Evolutionary conservation across 2,329 filamentous ascomycete genomes (phyloP), one percentile per base, ranked within the genome.

Genomic region (Colletotrichum filicis): DNA sequence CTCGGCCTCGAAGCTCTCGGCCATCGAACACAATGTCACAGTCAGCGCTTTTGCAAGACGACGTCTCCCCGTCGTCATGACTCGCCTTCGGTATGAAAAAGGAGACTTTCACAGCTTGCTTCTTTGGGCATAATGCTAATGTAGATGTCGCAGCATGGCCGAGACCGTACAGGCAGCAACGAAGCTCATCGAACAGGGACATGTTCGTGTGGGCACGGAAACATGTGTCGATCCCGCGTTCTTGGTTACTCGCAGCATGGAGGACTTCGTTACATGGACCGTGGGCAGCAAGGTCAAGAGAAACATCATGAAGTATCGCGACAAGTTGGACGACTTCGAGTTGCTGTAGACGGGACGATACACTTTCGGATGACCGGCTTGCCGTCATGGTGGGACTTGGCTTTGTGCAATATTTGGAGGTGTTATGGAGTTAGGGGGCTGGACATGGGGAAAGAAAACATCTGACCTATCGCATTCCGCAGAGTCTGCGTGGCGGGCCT

Each of bases 241-340:
- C 79, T 83, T 98, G 66, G 95, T 98, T 8, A 97, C 94, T 49
- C 88, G 95, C 76, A 94, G 91, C 74, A 94, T 97, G 89, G 96
- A 98, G 84, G 96, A 98, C 84, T 98, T 97, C 81, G 93, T 98
- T 22, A 98, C 96, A 0, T 98, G 96, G 96, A 93, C 96, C 11
- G 94, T 97, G 79, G 95, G 94, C 73, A 97, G 94, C 83, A 98
- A 98, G 93, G 95, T 98, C 82, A 98, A 97, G 92, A 90, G 93
- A 80, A 97, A 95, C 81, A 97, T 98, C 76, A 92, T 98, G 90
- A 94, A 94, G 84, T 98, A 98, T 82, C 91, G 95, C 78, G 95
- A 98, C 83, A 94, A 97, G 87, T 84, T 98, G 84, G 96, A 98
- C 84, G 96, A 98, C 84, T 98, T 97, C 80, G 96, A 98, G 85